These are phyloP conservation scores for Venturia carpophila DNA, from an alignment of 2,329 filamentous ascomycete species.

Conservation along the genomic window DNA sequence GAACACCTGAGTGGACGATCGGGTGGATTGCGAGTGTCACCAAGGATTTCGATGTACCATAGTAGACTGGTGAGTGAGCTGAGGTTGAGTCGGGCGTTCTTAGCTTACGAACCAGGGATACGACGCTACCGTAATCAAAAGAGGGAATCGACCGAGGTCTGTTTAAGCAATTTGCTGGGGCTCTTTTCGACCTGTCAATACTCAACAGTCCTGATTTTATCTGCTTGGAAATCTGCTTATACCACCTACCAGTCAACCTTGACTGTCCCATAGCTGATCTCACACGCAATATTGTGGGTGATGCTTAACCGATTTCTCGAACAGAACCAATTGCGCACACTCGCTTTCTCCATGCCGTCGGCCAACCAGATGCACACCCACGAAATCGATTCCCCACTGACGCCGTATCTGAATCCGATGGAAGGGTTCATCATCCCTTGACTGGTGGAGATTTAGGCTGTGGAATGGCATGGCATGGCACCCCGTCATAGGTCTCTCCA, in stretches of 20 bases:
- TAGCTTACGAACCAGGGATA: too few species aligned
- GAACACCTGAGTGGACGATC: too few species aligned
- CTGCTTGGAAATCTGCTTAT: background rate
- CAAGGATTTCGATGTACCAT: too few species aligned
- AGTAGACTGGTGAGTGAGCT: too few species aligned
- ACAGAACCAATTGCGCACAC: background rate
- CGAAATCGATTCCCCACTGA: background rate
- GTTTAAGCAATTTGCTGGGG: too few species aligned
- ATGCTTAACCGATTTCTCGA: background rate
- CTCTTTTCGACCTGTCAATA: too few species aligned
- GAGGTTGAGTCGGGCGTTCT: too few species aligned
- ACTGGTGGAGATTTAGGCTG: background rate
- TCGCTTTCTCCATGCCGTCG: constrained; percentile 1
- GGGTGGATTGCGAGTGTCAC: too few species aligned
- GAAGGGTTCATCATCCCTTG: background rate
- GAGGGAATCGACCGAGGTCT: too few species aligned
- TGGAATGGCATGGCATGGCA: background rate
- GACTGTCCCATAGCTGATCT: background rate
- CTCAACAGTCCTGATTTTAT: background rate
- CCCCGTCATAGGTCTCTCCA: background rate
- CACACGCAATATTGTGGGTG: background rate
- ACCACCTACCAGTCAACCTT: background rate
- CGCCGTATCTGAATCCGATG: constrained; percentile 1
- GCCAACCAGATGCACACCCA: background rate
- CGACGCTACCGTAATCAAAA: too few species aligned